Base-by-base conservation (phyloP, 805 yeast species). In the Wickerhamomyces ciferrii region DNA sequence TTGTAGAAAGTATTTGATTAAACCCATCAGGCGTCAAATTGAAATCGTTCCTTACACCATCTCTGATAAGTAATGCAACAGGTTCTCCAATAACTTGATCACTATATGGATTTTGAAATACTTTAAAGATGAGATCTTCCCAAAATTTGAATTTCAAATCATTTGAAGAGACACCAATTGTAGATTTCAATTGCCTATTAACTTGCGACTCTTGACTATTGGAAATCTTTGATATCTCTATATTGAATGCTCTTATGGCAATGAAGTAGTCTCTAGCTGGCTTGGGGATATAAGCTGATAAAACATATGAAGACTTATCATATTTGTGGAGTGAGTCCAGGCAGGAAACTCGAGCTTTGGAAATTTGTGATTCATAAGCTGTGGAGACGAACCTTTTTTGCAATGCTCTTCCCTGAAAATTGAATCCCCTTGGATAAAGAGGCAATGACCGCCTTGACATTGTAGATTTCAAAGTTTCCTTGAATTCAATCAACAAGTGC, bases 101-200 rank as follows among this genome's bases (percentile, higher is more conserved):
- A 34, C 61, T 48, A 24, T 47, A 35, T 4, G 71, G 70, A 51
- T 63, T 53, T 23, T 66, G 56, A 50, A 74, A 72, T 8, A 80
- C 69, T 48, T 70, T 71, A 35, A 72, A 69, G 7, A 87, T 48
- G 48, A 76, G 69, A 43, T 84, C 85, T 49, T 79, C 72, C 96
- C 96, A 88, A 61, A 84, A 85, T 53, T 81, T 80, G 60, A 85
- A 78, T 55, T 85, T 81, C 58, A 86, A 31, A 62, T 60, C 65
- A 18, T 49, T 42, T 2, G 63, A 51, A 14, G 46, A 41, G 5
- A 59, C 35, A 5, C 66, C 66, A 20, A 56, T 47, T 5, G 51
- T 35, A 18, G 46, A 39, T 17, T 39, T 48, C 37, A 45, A 41
- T 42, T 29, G 59, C 1, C 77, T 70, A 34, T 75, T 66, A 11